Evolutionary conservation across 1,284 basidiomycete species (phyloP).

Genomic region (Volvariella volvacea): DNA sequence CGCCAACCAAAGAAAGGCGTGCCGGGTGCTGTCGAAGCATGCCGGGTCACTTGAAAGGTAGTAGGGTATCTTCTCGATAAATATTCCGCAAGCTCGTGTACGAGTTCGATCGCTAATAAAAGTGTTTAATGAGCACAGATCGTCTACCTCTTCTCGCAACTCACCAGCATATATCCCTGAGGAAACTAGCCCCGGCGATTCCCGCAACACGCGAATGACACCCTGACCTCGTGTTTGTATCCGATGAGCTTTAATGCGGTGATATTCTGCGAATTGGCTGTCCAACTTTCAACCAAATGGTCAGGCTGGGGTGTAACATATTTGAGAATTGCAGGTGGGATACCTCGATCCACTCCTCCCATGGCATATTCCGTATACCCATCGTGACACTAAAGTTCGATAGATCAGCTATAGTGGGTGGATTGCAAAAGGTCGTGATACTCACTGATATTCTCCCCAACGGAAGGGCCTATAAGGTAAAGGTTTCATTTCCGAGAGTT

Average conservation of each 20-base stretch:
- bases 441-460: constrained; percentile 58
- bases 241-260: constrained; percentile 48
- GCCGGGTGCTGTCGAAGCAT: constrained; percentile 15
- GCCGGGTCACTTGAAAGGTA: constrained; percentile 45
- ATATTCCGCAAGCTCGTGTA: constrained; percentile 62
- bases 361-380: constrained; percentile 63
- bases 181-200: constrained; percentile 39
- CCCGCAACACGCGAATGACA: constrained; percentile 43
- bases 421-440: constrained; percentile 8
- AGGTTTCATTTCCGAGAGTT: constrained; percentile 39
- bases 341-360: constrained; percentile 66
- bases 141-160: constrained; percentile 11
- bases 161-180: constrained; percentile 50
- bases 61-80: constrained; percentile 56
- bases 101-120: constrained; percentile 48
- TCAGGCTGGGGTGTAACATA: neutral
- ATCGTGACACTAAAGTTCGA: constrained; percentile 49
- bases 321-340: constrained; percentile 7
- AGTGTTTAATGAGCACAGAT: neutral
- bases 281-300: constrained; percentile 43
- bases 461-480: constrained; percentile 60
- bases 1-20: constrained; percentile 42
- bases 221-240: constrained; percentile 42
- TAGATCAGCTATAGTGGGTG: constrained; percentile 3
- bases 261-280: constrained; percentile 43